A percentile compares a stretch with the other conserved stretches of the same genome.
Evolutionary conservation across 2,329 filamentous ascomycete species (phyloP).

Genomic region (Aspergillus piperis): DNA sequence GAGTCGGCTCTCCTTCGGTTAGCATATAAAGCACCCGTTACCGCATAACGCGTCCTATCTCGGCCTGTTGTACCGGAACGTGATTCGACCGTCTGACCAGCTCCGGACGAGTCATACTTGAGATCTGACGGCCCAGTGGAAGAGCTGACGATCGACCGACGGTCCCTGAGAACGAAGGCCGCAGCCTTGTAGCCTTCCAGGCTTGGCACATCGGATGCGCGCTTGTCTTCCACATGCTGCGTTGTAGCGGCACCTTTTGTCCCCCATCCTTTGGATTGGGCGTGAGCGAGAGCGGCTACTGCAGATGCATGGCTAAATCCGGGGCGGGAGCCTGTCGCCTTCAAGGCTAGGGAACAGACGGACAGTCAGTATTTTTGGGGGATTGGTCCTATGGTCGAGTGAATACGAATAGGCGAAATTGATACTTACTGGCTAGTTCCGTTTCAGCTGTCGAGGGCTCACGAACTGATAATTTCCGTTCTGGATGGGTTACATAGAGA

Average conservation of each 20-base stretch:
- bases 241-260: slow-evolving; percentile 59
- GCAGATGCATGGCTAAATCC: slow-evolving; percentile 61
- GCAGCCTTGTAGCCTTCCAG: slow-evolving; percentile 74
- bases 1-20: slow-evolving; percentile 66
- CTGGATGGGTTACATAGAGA: slow-evolving; percentile 55
- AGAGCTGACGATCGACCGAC: slow-evolving; percentile 18
- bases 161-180: slow-evolving; percentile 56
- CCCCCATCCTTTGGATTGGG: slow-evolving; percentile 66
- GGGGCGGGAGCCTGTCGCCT: slow-evolving; percentile 60
- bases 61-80: slow-evolving; percentile 48
- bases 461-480: slow-evolving; percentile 33
- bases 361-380: not conserved
- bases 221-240: slow-evolving; percentile 61
- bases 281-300: slow-evolving; percentile 73
- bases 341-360: slow-evolving; percentile 21
- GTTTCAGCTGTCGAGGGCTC: slow-evolving; percentile 23
- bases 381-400: not conserved
- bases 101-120: slow-evolving; percentile 57
- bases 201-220: slow-evolving; percentile 52
- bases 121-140: slow-evolving; percentile 15
- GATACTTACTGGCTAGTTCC: slow-evolving; percentile 27
- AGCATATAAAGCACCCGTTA: slow-evolving; percentile 71
- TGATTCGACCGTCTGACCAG: slow-evolving; percentile 63
- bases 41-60: slow-evolving; percentile 70
- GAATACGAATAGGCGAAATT: not conserved